phyloP scores from a whole-genome alignment of 305 asterid genomes.

The Salvia sclarea region DNA sequence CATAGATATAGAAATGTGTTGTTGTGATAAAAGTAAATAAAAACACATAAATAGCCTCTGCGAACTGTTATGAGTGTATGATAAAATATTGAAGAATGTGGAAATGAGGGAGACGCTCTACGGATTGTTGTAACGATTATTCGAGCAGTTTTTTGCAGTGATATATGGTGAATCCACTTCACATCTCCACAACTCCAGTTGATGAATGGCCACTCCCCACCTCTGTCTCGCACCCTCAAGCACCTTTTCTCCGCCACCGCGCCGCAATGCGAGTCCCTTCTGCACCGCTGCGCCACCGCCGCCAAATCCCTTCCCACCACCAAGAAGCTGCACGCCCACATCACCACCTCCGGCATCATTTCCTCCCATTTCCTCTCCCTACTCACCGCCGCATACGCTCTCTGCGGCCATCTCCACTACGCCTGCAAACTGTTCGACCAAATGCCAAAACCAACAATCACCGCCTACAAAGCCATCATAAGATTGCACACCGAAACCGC shows the following conservation, averaged over 20 bases:
- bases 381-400: slow-evolving; percentile 54
- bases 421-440: slow-evolving; percentile 62
- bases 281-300: slow-evolving; percentile 63
- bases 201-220: slow-evolving; percentile 56
- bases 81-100: too few relatives aligned
- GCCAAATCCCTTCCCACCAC: slow-evolving; percentile 53
- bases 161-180: neutral
- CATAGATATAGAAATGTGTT: too few relatives aligned
- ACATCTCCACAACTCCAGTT: slow-evolving; percentile 21
- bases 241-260: slow-evolving; percentile 44
- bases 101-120: too few relatives aligned
- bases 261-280: slow-evolving; percentile 58
- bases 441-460: slow-evolving; percentile 57
- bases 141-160: too few relatives aligned
- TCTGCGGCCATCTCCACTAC: slow-evolving; percentile 44
- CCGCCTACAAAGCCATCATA: slow-evolving; percentile 65
- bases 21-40: too few relatives aligned
- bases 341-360: slow-evolving; percentile 55
- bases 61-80: too few relatives aligned
- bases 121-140: too few relatives aligned
- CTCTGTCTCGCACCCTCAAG: slow-evolving; percentile 50
- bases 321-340: slow-evolving; percentile 64
- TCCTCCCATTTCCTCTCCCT: slow-evolving; percentile 63
- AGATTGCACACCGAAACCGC: slow-evolving; percentile 62
- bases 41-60: too few relatives aligned